Percentiles rank a stretch among this genome's conserved stretches.
phyloP scores from a whole-genome alignment of 2,329 filamentous ascomycete genomes.

The Lachnellula occidentalis region DNA sequence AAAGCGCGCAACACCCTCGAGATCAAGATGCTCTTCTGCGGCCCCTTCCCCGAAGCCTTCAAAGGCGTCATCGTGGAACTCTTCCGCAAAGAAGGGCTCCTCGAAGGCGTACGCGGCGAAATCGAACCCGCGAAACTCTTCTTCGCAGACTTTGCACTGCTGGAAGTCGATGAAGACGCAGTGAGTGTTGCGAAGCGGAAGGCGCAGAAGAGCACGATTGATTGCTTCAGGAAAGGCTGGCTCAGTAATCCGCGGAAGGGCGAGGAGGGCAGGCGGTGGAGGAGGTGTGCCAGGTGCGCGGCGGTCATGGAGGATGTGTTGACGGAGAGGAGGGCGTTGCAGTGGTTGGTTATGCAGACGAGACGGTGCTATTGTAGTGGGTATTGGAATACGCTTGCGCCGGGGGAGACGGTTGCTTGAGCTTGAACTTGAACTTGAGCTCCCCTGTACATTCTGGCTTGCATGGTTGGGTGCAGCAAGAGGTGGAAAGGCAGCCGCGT shows the following conservation, averaged over 20 bases:
- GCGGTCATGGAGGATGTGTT: conserved; percentile 32
- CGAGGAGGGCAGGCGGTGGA: conserved; percentile 20
- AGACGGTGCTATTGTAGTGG: conserved; percentile 31
- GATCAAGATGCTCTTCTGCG: conserved; percentile 30
- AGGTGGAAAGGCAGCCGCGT: too few relatives aligned
- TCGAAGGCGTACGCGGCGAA: conserved; percentile 24
- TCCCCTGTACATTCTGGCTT: too few relatives aligned
- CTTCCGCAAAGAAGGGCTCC: conserved; percentile 21
- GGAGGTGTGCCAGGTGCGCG: conserved; percentile 31
- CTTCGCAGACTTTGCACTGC: conserved; percentile 30
- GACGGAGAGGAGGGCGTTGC: conserved; percentile 25
- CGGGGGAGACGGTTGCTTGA: conserved; percentile 26
- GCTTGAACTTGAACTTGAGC: too few relatives aligned
- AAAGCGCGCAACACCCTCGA: conserved; percentile 27
- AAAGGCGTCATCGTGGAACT: conserved; percentile 29
- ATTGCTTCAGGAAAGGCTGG: conserved; percentile 29
- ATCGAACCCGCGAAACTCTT: conserved; percentile 30
- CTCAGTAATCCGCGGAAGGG: conserved; percentile 19
- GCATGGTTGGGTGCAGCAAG: too few relatives aligned
- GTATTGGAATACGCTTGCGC: conserved; percentile 29
- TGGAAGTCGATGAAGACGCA: conserved; percentile 30
- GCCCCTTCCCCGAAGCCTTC: conserved; percentile 28
- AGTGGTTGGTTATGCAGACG: conserved; percentile 33
- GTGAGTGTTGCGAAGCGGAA: conserved; percentile 15
- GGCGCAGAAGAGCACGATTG: conserved; percentile 23